Conservation (phyloP, 2,329 filamentous ascomycete genomes). For the Phaeophleospora eucalypticola region DNA sequence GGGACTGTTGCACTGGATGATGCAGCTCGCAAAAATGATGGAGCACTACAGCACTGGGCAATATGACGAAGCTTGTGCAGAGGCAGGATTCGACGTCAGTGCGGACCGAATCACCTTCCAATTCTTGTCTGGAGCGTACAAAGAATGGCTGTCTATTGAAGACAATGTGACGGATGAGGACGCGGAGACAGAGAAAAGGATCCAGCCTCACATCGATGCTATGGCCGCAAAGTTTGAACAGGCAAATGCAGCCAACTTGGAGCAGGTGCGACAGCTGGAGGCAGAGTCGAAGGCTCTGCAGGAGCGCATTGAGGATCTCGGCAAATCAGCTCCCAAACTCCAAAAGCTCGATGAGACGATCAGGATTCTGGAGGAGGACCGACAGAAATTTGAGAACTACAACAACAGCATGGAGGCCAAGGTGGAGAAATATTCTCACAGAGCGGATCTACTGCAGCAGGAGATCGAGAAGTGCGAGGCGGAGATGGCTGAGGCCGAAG, state of each 20-base stretch:
- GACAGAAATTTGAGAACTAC: slow-evolving; percentile 91
- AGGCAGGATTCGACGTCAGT: slow-evolving; percentile 80
- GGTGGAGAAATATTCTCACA: slow-evolving; percentile 80
- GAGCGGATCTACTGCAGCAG: slow-evolving; percentile 76
- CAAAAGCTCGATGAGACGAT: slow-evolving; percentile 82
- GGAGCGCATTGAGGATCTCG: slow-evolving; percentile 83
- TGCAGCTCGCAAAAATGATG: slow-evolving; percentile 93
- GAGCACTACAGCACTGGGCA: slow-evolving; percentile 72
- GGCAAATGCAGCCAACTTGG: slow-evolving; percentile 77
- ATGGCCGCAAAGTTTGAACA: slow-evolving; percentile 87
- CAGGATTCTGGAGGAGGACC: slow-evolving; percentile 91
- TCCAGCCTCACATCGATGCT: slow-evolving; percentile 76
- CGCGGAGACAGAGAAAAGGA: slow-evolving; percentile 72
- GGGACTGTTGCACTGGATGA: slow-evolving; percentile 95
- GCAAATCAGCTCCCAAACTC: slow-evolving; percentile 80
- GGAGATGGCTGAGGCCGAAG: slow-evolving; percentile 75
- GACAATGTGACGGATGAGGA: slow-evolving; percentile 75
- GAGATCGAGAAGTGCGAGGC: slow-evolving; percentile 74
- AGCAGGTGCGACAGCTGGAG: slow-evolving; percentile 81
- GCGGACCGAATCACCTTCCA: slow-evolving; percentile 92
- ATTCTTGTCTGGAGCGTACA: slow-evolving; percentile 84
- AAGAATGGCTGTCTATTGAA: slow-evolving; percentile 86
- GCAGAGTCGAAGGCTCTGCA: slow-evolving; percentile 75
- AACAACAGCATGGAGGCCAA: slow-evolving; percentile 79
- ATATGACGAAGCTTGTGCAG: slow-evolving; percentile 86